Evolutionary conservation across 768 basidiomycete genomes (phyloP), one percentile per base, ranked within the genome.

Genomic region (Goffeauzyma gilvescens): DNA sequence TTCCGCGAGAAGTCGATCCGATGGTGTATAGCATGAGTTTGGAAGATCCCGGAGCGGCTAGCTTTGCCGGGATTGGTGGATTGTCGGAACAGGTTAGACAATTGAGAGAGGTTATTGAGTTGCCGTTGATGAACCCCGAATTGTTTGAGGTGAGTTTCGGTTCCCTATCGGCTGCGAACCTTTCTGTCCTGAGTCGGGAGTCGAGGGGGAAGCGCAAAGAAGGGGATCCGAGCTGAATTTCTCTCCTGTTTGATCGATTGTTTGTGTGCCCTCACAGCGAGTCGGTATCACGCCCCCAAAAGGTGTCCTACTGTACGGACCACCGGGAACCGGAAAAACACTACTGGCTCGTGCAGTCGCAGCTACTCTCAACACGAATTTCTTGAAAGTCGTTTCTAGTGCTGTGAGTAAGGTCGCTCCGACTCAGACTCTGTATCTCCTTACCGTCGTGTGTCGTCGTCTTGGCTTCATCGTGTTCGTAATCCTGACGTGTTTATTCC

Each of bases 1-100:
- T 98, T 15, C 93, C 93, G 4, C 75, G 93, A 49, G 93, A 98
- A 63, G 85, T 98, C 6, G 93, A 98, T 60, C 93, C 93, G 13
- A 68, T 90, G 55, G 90, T 98, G 9, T 98, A 98, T 71, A 96
- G 95, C 68, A 98, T 96, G 93, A 90, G 85, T 50, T 69, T 93
- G 57, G 93, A 98, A 64, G 90, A 96, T 57, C 86, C 93, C 2
- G 87, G 86, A 68, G 80, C 81, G 38, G 89, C 83, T 6, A 75
- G 84, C 4, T 96, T 96, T 61, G 90, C 90, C 1, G 89, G 87
- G 48, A 95, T 98, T 41, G 93, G 93, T 55, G 93, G 93, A 17
- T 66, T 98, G 43, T 74, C 79, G 32, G 93, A 96, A 49, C 93
- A 98, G 69, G 89, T 98, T 36, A 74, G 93, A 45, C 93, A 98